Conservation (phyloP, 164 flowering plant species). For the Vitis rotundifolia region DNA sequence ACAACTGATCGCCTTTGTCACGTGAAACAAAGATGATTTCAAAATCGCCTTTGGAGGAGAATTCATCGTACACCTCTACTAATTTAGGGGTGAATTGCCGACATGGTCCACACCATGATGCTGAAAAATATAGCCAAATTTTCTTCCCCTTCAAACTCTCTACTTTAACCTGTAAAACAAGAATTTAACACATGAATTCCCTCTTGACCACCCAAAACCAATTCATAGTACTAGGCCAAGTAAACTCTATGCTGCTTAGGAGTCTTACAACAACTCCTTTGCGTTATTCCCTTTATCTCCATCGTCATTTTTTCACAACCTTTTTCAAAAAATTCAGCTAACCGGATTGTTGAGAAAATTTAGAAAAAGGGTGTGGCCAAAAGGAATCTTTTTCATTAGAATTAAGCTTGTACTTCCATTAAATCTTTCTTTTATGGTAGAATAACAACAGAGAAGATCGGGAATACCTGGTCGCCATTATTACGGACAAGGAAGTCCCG, state of each 20-base stretch:
- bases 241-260: background rate
- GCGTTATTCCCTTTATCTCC: too few species aligned
- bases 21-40: slow-evolving; percentile 58
- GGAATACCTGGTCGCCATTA: slow-evolving; percentile 53
- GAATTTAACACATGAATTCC: too few species aligned
- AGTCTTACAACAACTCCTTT: too few species aligned
- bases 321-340: too few species aligned
- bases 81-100: slow-evolving; percentile 46
- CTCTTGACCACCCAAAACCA: too few species aligned
- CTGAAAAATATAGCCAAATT: slow-evolving; percentile 55
- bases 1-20: slow-evolving; percentile 56
- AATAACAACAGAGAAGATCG: background rate
- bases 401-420: too few species aligned
- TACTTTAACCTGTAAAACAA: too few species aligned
- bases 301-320: too few species aligned
- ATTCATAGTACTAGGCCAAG: background rate
- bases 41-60: slow-evolving; percentile 42
- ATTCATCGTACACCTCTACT: slow-evolving; percentile 48
- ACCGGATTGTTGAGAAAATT: too few species aligned
- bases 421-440: background rate
- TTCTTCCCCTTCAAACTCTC: slow-evolving; percentile 52
- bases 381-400: too few species aligned
- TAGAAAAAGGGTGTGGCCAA: too few species aligned
- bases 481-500: slow-evolving; percentile 55
- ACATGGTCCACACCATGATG: slow-evolving; percentile 72